These are phyloP conservation scores for Zychaea mexicana DNA, from an alignment of 371 early-diverging fungal species.

Conservation along the genomic window DNA sequence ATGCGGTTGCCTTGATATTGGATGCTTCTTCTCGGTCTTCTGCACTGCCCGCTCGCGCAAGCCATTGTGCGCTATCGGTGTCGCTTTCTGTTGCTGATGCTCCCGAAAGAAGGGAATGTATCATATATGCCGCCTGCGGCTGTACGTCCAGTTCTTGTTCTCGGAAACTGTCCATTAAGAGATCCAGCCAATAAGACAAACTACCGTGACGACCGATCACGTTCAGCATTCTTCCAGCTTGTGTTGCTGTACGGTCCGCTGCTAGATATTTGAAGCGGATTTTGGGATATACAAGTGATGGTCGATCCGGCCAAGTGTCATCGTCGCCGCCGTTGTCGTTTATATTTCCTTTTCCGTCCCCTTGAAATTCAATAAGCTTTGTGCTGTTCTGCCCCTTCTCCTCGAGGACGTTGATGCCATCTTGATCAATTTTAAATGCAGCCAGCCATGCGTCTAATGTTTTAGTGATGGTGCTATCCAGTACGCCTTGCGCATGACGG, in stretches of 20 bases:
- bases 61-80: background rate
- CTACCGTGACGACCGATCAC: conserved; percentile 50
- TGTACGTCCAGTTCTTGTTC: conserved; percentile 25
- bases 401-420: conserved; percentile 43
- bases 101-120: conserved; percentile 52
- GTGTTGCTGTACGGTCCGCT: conserved; percentile 31
- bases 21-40: background rate
- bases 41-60: background rate
- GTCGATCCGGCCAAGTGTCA: background rate
- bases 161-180: conserved; percentile 45
- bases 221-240: conserved; percentile 42
- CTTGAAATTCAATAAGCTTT: conserved; percentile 21
- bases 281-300: conserved; percentile 36
- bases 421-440: conserved; percentile 47
- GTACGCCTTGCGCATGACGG: conserved; percentile 31
- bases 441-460: conserved; percentile 46
- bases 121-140: conserved; percentile 49
- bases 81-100: conserved; percentile 19
- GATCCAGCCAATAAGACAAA: conserved; percentile 40
- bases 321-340: background rate
- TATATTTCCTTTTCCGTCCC: background rate
- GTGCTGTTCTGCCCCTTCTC: conserved; percentile 17
- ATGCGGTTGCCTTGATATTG: conserved; percentile 11
- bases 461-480: conserved; percentile 30
- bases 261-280: conserved; percentile 47